Evolutionary conservation across 1,139 yeast species (phyloP), one percentile per base, ranked within the genome.

Genomic region (Sugiyamaella xylanicola): DNA sequence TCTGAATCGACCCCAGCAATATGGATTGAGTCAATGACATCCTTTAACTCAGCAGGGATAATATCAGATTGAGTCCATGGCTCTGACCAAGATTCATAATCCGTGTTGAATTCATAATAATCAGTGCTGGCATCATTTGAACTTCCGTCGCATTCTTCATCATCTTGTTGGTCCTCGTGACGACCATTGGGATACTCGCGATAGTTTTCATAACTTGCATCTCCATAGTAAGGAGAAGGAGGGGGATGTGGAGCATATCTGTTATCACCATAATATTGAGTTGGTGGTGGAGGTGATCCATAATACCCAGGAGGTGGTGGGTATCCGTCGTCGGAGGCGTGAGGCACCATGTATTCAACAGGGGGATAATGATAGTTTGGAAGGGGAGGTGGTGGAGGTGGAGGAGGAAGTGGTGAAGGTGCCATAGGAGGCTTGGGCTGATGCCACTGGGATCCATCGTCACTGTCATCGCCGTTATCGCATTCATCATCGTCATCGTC

Each of bases 391-490:
- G 35, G 25, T 39, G 51, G 40, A 43, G 50, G 48, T 29, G 51
- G 49, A 52, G 49, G 39, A 40, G 27, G 29, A 20, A 29, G 35
- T 20, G 42, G 22, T 17, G 53, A 27, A 8, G 41, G 51, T 19
- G 21, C 9, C n/a, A n/a, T 25, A 15, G 45, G 46, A 15, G 41
- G 37, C 37, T 32, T 32, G 5, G 37, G 52, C 25, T 44, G 40
- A 20, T 48, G 52, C 52, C 52, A 48, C 35, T 48, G 52, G 17
- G 52, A 61, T 4, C 71, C 72, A 45, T 68, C 70, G 40, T 68
- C 72, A 21, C 52, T 56, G 45, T 68, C 71, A 32, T 68, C 66
- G 7, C 71, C 71, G 50, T 68, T 66, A 48, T 67, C 70, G 48
- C 71, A 66, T 20, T 67, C 70, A 20, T 65, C 64, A 17, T 65